These are phyloP conservation scores for Penicillium paneum DNA, from an alignment of 2,329 filamentous ascomycete genomes.

Conservation along the genomic window DNA sequence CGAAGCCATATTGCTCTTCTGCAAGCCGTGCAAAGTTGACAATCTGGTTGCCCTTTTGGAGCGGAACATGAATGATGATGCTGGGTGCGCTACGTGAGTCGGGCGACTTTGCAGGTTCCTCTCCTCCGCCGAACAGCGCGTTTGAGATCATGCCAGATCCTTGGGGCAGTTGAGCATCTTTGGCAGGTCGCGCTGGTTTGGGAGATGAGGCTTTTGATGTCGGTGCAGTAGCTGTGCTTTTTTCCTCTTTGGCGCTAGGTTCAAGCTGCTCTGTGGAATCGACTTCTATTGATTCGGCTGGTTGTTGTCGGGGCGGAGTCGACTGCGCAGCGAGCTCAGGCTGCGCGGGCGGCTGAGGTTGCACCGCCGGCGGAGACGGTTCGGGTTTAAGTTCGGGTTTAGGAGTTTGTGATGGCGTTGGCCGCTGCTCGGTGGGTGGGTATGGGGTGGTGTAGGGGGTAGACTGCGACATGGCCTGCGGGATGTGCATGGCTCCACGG, in stretches of 20 bases:
- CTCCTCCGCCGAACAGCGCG: slow-evolving; percentile 55
- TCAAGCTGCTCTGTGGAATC: slow-evolving; percentile 30
- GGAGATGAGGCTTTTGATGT: slow-evolving; percentile 54
- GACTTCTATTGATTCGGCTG: slow-evolving; percentile 32
- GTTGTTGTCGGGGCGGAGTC: slow-evolving; percentile 14
- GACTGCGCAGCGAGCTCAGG: slow-evolving; percentile 15
- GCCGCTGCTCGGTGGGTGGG: slow-evolving; percentile 26
- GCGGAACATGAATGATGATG: slow-evolving; percentile 78
- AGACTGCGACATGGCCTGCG: slow-evolving; percentile 15
- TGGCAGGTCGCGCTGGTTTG: slow-evolving; percentile 53
- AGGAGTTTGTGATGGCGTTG: slow-evolving; percentile 23
- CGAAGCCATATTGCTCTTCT: slow-evolving; percentile 90
- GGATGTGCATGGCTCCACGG: slow-evolving; percentile 17
- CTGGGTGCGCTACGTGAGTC: slow-evolving; percentile 58
- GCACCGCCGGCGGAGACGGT: slow-evolving; percentile 16
- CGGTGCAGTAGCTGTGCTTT: slow-evolving; percentile 42
- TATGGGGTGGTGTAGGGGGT: slow-evolving; percentile 18
- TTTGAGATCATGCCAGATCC: slow-evolving; percentile 64
- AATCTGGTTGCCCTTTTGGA: slow-evolving; percentile 81
- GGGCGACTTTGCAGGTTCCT: slow-evolving; percentile 45
- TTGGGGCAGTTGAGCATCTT: slow-evolving; percentile 57
- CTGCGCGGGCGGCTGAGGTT: slow-evolving; percentile 18
- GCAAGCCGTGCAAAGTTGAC: slow-evolving; percentile 94
- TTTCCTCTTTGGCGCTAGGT: slow-evolving; percentile 40
- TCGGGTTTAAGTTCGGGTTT: slow-evolving; percentile 21